Evolutionary conservation across 2,329 filamentous ascomycete species (phyloP).

Genomic region (Pleurostoma richardsiae): DNA sequence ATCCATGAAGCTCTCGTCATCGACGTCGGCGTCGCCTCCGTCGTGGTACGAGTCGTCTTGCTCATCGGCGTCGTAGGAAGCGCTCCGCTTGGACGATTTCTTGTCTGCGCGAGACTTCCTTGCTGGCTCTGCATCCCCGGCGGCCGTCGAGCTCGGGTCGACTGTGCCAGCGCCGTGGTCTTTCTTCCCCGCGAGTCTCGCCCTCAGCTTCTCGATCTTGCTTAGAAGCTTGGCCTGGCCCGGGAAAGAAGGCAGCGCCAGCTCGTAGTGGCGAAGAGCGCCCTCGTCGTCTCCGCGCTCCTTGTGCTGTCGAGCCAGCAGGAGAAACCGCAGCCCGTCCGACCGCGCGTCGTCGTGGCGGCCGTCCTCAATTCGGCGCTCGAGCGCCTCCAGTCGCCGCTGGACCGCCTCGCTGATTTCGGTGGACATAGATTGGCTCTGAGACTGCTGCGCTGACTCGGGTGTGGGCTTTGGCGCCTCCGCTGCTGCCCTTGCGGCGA

Average conservation of each 20-base stretch:
- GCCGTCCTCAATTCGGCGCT: constrained; percentile 74
- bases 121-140: background rate
- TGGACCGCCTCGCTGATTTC: constrained; percentile 75
- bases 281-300: constrained; percentile 73
- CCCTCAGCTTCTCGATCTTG: constrained; percentile 61
- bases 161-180: constrained; percentile 1
- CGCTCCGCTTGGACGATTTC: constrained; percentile 22
- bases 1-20: constrained; percentile 27
- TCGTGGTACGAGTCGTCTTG: constrained; percentile 35
- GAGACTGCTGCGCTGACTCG: constrained; percentile 20
- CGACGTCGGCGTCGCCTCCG: constrained; percentile 34
- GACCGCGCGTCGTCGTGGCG: constrained; percentile 52
- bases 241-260: constrained; percentile 80
- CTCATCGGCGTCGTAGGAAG: constrained; percentile 32
- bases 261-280: constrained; percentile 80
- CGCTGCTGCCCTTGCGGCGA: constrained; percentile 67
- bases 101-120: constrained; percentile 17
- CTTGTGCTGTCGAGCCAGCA: constrained; percentile 91
- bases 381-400: constrained; percentile 74
- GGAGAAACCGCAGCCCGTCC: constrained; percentile 76
- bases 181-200: constrained; percentile 35
- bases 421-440: constrained; percentile 23
- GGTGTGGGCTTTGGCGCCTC: constrained; percentile 30
- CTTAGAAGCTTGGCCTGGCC: constrained; percentile 71
- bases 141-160: background rate